phyloP scores from a whole-genome alignment of 441 rosid species.

The Daphne laureola region DNA sequence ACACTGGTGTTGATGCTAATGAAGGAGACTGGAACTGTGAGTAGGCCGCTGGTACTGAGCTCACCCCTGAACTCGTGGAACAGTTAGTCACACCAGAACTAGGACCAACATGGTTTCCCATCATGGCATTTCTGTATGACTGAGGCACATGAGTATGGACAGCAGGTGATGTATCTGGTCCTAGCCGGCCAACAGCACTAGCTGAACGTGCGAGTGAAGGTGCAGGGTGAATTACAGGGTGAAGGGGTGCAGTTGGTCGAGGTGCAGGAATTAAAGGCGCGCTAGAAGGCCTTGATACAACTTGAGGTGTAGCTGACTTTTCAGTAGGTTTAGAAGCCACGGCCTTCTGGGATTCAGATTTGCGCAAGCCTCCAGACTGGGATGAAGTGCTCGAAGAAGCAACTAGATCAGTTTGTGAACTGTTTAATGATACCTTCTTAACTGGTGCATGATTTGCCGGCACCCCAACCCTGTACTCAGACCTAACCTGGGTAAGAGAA shows the following conservation, averaged over 20 bases:
- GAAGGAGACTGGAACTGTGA: conserved; percentile 29
- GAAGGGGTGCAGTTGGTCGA: conserved; percentile 43
- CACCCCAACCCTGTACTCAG: conserved; percentile 34
- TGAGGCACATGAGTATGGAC: conserved; percentile 54
- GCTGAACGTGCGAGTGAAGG: conserved; percentile 67
- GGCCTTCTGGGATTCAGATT: conserved; percentile 42
- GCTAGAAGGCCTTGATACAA: conserved; percentile 80
- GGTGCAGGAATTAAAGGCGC: conserved; percentile 70
- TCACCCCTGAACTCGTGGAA: conserved; percentile 45
- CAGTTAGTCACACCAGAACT: conserved; percentile 41
- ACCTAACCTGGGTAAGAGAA: conserved; percentile 32
- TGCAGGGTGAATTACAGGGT: conserved; percentile 54
- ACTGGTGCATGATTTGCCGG: conserved; percentile 23
- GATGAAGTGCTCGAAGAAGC: conserved; percentile 23
- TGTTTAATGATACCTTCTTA: conserved; percentile 36
- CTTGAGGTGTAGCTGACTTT: conserved; percentile 29
- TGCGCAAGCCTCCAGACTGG: conserved; percentile 24
- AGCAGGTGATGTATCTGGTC: conserved; percentile 50
- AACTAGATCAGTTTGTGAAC: conserved; percentile 37
- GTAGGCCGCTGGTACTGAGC: conserved; percentile 33
- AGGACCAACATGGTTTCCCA: conserved; percentile 57
- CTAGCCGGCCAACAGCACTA: conserved; percentile 80
- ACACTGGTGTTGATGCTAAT: conserved; percentile 36
- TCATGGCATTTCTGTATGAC: conserved; percentile 75
- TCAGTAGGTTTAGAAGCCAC: conserved; percentile 37